Percentiles rank a stretch among this genome's conserved stretches.
phyloP scores from a whole-genome alignment of 1,139 yeast genomes.

The Geotrichum europaeum region DNA sequence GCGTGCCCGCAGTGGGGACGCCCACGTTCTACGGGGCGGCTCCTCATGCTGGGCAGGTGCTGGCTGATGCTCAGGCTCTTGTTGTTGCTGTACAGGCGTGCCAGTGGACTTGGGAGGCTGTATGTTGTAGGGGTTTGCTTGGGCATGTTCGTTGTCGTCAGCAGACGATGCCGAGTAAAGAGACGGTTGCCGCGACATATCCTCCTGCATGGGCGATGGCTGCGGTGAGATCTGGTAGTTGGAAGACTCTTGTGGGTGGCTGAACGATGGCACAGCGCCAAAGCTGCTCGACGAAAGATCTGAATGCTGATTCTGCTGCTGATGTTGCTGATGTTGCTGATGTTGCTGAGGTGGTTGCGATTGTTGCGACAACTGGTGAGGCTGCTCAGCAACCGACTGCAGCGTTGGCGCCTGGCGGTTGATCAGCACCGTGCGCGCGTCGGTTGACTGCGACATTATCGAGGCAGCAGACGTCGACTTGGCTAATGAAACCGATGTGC shows the following conservation, averaged over 20 bases:
- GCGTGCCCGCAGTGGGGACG: constrained; percentile 37
- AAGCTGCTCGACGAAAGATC: neutral
- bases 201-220: constrained; percentile 28
- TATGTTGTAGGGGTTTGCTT: constrained; percentile 2
- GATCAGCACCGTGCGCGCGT: constrained; percentile 6
- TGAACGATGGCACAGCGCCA: constrained; percentile 20
- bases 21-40: constrained; percentile 32
- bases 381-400: neutral
- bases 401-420: constrained; percentile 2
- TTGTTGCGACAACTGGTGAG: neutral
- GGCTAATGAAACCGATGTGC: constrained; percentile 3
- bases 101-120: constrained; percentile 18
- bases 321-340: neutral
- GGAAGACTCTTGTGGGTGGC: constrained; percentile 22
- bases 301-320: neutral
- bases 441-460: constrained; percentile 7
- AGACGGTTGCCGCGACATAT: constrained; percentile 30
- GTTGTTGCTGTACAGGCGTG: neutral
- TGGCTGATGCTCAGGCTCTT: neutral
- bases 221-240: constrained; percentile 20
- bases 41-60: constrained; percentile 19
- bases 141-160: neutral
- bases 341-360: neutral
- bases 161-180: constrained; percentile 30
- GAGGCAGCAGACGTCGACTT: constrained; percentile 10